Evolutionary conservation across 306 rosid species (phyloP), one percentile per base, ranked within the genome.

Genomic region (Pachyrhizus erosus): DNA sequence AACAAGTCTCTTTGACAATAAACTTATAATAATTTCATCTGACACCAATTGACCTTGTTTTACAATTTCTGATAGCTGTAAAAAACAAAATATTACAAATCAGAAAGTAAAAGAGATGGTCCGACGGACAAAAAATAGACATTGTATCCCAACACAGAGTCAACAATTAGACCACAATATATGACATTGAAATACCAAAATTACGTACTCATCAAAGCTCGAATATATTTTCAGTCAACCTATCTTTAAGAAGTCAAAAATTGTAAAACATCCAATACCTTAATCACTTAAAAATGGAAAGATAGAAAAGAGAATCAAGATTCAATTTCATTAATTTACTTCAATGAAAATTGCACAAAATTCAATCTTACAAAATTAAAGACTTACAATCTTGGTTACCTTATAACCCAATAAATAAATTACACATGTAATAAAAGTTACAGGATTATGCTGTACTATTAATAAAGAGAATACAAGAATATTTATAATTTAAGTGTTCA

Each of bases 1-100:
- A 79, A 75, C 90, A 76, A 93, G 90, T 88, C 97, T 91, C 88
- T 96, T 92, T 20, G 98, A 92, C 87, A 96, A 79, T 85, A 96
- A 89, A 87, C 68, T 85, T 76, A 93, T 88, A 49, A 96, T 96
- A 64, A 92, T 90, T 79, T 96, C 98, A 87, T 96, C 99, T 9
- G 99, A 91, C 54, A 96, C 97, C 89, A 96, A 84, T 86, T 93
- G 87, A 57, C 99, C 99, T 81, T 89, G 92, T 72, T 93, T 92
- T 37, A 96, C 99, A 87, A 96, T 93, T 74, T 92, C 96, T 13
- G 99, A 85, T 39, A 96, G 87, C 98, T 96, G 92, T 79, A 87
- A 48, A 55, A 76, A 43, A 48, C 66, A 51, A 84, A 80, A 77
- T 68, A 34, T 61, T 8, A 82, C 58, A 66, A 79, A 71, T 39